Base-by-base conservation (phyloP, 805 yeast species). In the Sugiyamaella mastotermitis region DNA sequence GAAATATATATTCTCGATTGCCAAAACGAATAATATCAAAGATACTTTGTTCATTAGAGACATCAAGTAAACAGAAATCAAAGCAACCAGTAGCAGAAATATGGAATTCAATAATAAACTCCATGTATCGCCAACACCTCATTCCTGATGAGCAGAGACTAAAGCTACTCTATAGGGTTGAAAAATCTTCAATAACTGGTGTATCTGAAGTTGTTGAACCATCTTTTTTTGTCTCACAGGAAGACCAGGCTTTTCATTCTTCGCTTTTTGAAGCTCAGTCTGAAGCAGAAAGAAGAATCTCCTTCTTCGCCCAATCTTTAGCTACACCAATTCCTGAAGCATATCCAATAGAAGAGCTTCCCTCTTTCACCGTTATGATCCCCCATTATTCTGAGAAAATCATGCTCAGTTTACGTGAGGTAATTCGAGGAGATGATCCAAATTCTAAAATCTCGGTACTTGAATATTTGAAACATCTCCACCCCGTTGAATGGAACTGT, bases 301-400 rank as follows among this genome's bases (percentile, higher is more conserved):
- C 94, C 0, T 86, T 83, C 55, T 86, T 86, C 67, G 95, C 96
- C 0, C 95, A 86, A 53, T 84, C 95, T 0, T 64, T 86, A 30
- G 79, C 94, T 0, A 83, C 94, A 0, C 90, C 95, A 1, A 80
- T 86, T 65, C 82, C 85, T 0, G 86, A 79, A 31, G 79, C 86
- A 0, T 60, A 71, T 9, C 72, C 85, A 0, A 71, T 80, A 5
- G 71, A 69, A 15, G 67, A 76, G 31, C 83, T 83, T 85, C 94
- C 94, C 1, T 66, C 83, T 0, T 85, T 85, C 51, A 76, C 92
- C 1, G 95, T 86, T 6, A 66, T 87, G 52, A 72, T 87, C 31
- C 96, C 96, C 6, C 95, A 87, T 57, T 87, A 81, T 58, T 69
- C 81, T 5, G 96, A 87, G 56, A 86, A 82, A 60, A 84, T 87